Percentiles rank a stretch among this genome's conserved stretches.
phyloP scores from a whole-genome alignment of 805 yeast species.

The Metschnikowia continentalis region DNA sequence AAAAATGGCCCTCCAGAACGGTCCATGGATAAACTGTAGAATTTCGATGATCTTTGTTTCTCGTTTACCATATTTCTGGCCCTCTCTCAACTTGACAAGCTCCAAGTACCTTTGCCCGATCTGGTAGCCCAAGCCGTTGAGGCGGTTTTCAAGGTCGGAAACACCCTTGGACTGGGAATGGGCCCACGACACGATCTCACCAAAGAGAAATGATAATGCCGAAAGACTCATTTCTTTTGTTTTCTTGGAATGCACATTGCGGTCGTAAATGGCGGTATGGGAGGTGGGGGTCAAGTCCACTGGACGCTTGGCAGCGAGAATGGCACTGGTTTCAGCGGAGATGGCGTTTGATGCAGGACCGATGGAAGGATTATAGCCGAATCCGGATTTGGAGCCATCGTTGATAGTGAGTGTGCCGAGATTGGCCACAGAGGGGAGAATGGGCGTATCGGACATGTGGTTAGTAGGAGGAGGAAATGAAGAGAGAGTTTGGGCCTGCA shows the following conservation, averaged over 20 bases:
- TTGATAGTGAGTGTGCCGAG: conserved; percentile 17
- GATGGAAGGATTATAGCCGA: conserved; percentile 42
- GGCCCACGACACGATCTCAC: conserved; percentile 65
- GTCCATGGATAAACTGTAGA: conserved; percentile 66
- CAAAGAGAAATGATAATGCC: conserved; percentile 63
- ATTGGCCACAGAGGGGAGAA: conserved; percentile 17
- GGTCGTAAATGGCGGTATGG: conserved; percentile 56
- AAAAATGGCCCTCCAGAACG: conserved; percentile 70
- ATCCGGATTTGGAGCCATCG: conserved; percentile 23
- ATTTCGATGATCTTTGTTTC: conserved; percentile 64
- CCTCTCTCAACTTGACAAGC: conserved; percentile 64
- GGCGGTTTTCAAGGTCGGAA: conserved; percentile 51
- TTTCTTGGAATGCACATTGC: conserved; percentile 57
- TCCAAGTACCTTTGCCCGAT: conserved; percentile 73
- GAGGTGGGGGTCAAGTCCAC: conserved; percentile 32
- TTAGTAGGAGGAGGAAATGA: not conserved
- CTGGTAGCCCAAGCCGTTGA: conserved; percentile 72
- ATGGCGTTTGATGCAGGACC: conserved; percentile 41
- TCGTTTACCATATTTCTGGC: conserved; percentile 56
- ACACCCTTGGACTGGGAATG: conserved; percentile 61
- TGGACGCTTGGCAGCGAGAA: conserved; percentile 30
- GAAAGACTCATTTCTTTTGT: conserved; percentile 64
- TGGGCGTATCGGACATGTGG: conserved; percentile 17
- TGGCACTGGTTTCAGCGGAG: conserved; percentile 33
- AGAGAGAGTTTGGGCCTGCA: not conserved